Evolutionary conservation across 306 rosid species (phyloP).

Genomic region (Prunus padus): DNA sequence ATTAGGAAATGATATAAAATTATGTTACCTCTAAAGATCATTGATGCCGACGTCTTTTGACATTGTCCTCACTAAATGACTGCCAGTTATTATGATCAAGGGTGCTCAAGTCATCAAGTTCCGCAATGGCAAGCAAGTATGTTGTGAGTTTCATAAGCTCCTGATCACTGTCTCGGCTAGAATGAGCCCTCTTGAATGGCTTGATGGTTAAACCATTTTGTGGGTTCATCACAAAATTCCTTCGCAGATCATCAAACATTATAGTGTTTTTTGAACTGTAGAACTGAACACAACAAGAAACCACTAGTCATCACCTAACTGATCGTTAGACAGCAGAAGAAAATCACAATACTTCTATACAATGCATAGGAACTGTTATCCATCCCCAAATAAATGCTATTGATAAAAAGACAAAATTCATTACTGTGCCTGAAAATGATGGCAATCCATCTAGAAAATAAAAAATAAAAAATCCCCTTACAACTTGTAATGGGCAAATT

Average conservation of each 20-base stretch:
- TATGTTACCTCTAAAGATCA: slow-evolving; percentile 10
- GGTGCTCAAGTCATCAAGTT: slow-evolving; percentile 71
- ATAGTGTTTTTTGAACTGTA: slow-evolving; percentile 76
- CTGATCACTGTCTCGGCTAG: slow-evolving; percentile 71
- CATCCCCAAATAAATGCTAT: neutral
- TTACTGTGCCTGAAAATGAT: neutral
- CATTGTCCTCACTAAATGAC: slow-evolving; percentile 55
- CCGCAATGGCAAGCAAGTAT: slow-evolving; percentile 90
- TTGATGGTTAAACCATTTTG: slow-evolving; percentile 85
- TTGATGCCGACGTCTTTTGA: slow-evolving; percentile 82
- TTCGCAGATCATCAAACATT: slow-evolving; percentile 88
- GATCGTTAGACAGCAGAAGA: neutral
- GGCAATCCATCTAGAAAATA: neutral
- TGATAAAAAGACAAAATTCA: neutral
- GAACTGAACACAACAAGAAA: slow-evolving; percentile 52
- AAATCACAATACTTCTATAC: slow-evolving; percentile 10
- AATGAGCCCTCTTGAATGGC: slow-evolving; percentile 98
- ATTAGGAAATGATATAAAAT: neutral
- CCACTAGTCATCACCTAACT: slow-evolving; percentile 12
- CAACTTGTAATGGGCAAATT: neutral
- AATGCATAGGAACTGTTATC: neutral
- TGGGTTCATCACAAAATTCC: slow-evolving; percentile 97
- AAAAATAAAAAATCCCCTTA: neutral
- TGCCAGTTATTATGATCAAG: slow-evolving; percentile 76
- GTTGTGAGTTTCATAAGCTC: slow-evolving; percentile 89